Base-by-base conservation (phyloP, 1,139 yeast species). In the Debaryomyces fabryi region DNA sequence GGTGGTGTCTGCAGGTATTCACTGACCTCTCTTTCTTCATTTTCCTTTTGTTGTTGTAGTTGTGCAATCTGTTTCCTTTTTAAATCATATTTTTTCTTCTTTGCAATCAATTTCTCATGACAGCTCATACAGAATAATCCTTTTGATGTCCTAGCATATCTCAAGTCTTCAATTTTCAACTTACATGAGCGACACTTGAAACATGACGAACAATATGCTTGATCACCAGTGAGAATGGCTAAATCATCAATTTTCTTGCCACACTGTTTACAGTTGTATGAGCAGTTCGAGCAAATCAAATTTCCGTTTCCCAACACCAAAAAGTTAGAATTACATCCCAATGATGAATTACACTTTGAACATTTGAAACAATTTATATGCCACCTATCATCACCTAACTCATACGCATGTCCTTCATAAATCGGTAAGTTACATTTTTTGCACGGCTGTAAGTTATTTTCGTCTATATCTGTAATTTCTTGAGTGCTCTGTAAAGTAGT, bases 161-260 rank as follows among this genome's bases (percentile, higher is more conserved):
- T 77, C 57, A 92, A 73, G 67, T 93, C 97, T 60, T 89, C 96
- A 52, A 93, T 93, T 56, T 87, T 86, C 55, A 82, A 83, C 62
- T 88, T 88, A 71, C 99, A 93, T 55, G 90, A 86, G 47, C 96
- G 83, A 67, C 99, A 93, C 58, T 86, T 84, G 71, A 93, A 93
- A 69, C 99, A 93, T 45, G 80, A 79, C 6, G 96, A 84, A 67
- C 99, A 95, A 64, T 90, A 93, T 3, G 98, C 97, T 63, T 89
- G 96, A 58, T 87, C 96, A 20, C 97, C 97, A 1, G 98, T 91
- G 42, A 92, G 78, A 35, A 93, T 92, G n/a, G 99, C 99, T 71
- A 92, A 76, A 65, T 93, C 97, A 62, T 90, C 96, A 54, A 93
- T 93, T 65, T 91, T 89, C 63, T 88, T 88, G 47, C 85, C 83